Conservation (phyloP, 2,329 filamentous ascomycete species). For the Cercospora sp. region DNA sequence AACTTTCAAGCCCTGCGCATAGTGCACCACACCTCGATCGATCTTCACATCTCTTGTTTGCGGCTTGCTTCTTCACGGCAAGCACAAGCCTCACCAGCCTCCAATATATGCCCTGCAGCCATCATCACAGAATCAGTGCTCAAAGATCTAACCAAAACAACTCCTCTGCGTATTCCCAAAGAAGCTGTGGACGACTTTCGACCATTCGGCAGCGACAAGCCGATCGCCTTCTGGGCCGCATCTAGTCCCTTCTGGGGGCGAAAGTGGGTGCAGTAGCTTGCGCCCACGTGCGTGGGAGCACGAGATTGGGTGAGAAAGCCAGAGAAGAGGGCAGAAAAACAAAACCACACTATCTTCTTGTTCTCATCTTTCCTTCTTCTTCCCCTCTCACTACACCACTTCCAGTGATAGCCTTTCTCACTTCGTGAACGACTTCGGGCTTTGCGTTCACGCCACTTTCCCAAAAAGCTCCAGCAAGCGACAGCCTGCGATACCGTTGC, state of each 20-base stretch:
- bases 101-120: background rate
- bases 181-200: background rate
- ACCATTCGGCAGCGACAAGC: background rate
- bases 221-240: conserved; percentile 14
- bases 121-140: background rate
- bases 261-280: conserved; percentile 9
- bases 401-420: conserved; percentile 1
- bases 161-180: background rate
- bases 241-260: conserved; percentile 6
- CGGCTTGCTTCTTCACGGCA: background rate
- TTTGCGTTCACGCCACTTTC: conserved; percentile 54
- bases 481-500: background rate
- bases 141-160: background rate
- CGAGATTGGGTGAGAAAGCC: conserved; percentile 4
- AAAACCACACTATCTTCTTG: background rate
- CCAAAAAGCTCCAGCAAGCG: conserved; percentile 48
- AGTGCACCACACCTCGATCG: background rate
- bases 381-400: conserved; percentile 8
- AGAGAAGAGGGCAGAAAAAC: conserved; percentile 1
- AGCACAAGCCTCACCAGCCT: background rate
- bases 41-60: background rate
- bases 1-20: background rate
- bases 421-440: conserved; percentile 55
- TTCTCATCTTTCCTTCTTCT: conserved; percentile 10
- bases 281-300: conserved; percentile 7